A percentile compares a stretch with the other conserved stretches of the same genome.
Conservation (phyloP, 805 yeast species). For the Metschnikowia orientalis region DNA sequence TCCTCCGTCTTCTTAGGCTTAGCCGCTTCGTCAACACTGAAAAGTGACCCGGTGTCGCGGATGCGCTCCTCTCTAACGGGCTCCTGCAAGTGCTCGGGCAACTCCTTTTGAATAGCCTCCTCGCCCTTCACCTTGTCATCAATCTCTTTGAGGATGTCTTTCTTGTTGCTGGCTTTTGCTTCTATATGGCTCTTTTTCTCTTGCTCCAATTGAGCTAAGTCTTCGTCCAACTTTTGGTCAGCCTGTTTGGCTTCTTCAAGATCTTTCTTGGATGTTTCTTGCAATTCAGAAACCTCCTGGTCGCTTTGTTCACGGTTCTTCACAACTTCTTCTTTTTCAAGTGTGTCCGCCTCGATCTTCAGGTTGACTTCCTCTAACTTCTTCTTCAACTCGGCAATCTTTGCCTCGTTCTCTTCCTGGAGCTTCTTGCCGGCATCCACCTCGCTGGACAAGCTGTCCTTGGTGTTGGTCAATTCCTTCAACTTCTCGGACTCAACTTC, state of each 20-base stretch:
- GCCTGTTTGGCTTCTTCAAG: conserved; percentile 25
- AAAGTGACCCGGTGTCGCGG: conserved; percentile 37
- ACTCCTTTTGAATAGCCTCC: conserved; percentile 43
- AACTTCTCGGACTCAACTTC: conserved; percentile 47
- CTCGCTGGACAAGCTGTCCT: conserved; percentile 42
- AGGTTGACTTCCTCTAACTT: conserved; percentile 42
- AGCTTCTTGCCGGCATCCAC: conserved; percentile 41
- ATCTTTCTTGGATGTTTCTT: conserved; percentile 22
- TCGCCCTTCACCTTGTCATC: conserved; percentile 42
- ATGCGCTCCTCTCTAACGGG: conserved; percentile 33
- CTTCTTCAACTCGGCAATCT: conserved; percentile 40
- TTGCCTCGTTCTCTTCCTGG: conserved; percentile 42
- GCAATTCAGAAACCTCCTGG: conserved; percentile 36
- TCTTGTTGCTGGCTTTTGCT: conserved; percentile 33
- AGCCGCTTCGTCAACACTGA: conserved; percentile 27
- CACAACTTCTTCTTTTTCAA: conserved; percentile 30
- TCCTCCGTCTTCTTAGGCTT: conserved; percentile 5
- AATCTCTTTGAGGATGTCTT: conserved; percentile 28
- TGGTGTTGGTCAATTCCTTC: conserved; percentile 45
- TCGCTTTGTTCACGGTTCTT: conserved; percentile 37
- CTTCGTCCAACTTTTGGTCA: conserved; percentile 36
- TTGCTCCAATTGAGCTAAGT: conserved; percentile 38
- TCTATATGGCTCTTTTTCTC: conserved; percentile 36
- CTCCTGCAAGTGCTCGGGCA: conserved; percentile 49
- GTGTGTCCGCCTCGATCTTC: conserved; percentile 31